phyloP scores from a whole-genome alignment of 1,284 basidiomycete species.

The Boletus sp. region DNA sequence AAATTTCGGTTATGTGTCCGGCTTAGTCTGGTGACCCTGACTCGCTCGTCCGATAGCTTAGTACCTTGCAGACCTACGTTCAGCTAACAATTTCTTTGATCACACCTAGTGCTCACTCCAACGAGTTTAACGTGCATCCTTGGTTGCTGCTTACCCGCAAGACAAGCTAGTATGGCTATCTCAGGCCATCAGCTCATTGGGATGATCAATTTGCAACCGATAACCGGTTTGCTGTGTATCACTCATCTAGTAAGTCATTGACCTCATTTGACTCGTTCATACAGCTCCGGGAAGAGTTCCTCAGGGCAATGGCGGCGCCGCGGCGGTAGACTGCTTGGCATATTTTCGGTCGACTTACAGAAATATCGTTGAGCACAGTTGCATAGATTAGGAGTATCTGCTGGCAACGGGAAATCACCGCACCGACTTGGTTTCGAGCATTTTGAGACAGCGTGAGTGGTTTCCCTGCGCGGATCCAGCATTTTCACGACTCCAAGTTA shows the following conservation, averaged over 20 bases:
- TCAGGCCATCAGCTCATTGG: no score
- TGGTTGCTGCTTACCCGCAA: not conserved
- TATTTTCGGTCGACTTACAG: not conserved
- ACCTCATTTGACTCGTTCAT: not conserved
- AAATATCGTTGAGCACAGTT: not conserved
- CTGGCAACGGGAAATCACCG: not conserved
- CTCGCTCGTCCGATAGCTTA: no score
- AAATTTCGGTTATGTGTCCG: conserved; percentile 23
- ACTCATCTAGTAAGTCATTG: no score
- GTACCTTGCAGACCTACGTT: no score
- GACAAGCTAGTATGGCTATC: not conserved
- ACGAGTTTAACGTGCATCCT: not conserved
- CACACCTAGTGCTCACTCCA: not conserved
- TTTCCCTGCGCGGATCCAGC: conserved; percentile 7
- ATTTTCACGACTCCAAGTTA: conserved; percentile 1
- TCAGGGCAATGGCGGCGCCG: no score
- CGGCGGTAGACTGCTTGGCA: not conserved
- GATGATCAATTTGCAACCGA: not conserved
- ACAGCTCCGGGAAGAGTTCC: not conserved
- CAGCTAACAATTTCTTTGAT: not conserved
- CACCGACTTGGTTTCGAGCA: not conserved
- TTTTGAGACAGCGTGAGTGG: conserved; percentile 2
- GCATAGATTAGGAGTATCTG: not conserved
- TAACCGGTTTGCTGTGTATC: not conserved
- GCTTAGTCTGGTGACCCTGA: not conserved